A percentile compares a stretch with the other conserved stretches of the same genome.
These are phyloP conservation scores for Euphorbia schlechtendalii DNA, from an alignment of 441 rosid species.

Conservation along the genomic window DNA sequence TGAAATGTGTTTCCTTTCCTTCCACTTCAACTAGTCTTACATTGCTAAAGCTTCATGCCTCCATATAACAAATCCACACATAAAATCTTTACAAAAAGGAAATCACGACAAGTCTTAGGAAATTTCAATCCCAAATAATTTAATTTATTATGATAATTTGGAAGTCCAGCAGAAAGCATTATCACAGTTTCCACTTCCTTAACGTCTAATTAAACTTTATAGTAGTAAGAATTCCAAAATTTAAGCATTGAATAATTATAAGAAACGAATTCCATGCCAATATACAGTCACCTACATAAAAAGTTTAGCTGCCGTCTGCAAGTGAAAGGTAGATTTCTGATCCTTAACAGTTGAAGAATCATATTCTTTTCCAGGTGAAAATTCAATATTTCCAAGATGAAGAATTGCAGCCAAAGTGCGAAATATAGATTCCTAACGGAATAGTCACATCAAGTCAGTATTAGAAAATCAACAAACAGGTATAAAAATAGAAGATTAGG, in stretches of 20 bases:
- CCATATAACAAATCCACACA: neutral
- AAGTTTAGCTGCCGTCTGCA: constrained; percentile 88
- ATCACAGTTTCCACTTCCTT: neutral
- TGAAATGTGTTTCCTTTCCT: neutral
- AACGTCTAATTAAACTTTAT: neutral
- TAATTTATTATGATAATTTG: neutral
- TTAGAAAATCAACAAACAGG: constrained; percentile 13
- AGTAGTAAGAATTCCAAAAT: neutral
- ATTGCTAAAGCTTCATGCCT: neutral
- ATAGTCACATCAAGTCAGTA: constrained; percentile 11
- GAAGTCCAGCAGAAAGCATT: neutral
- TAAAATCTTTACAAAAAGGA: too few relatives aligned
- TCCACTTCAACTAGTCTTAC: neutral
- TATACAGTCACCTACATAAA: constrained; percentile 54
- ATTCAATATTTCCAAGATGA: constrained; percentile 90
- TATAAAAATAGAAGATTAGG: constrained; percentile 12
- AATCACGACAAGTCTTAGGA: neutral
- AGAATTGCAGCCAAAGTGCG: constrained; percentile 88
- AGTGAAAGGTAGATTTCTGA: constrained; percentile 61
- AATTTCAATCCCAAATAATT: neutral
- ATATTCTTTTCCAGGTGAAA: constrained; percentile 89
- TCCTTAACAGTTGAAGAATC: constrained; percentile 83
- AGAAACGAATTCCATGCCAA: neutral
- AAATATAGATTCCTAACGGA: constrained; percentile 78
- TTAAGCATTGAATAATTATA: neutral